Evolutionary conservation across 805 yeast species (phyloP), one percentile per base, ranked within the genome.

Genomic region (Suhomyces vadensis): DNA sequence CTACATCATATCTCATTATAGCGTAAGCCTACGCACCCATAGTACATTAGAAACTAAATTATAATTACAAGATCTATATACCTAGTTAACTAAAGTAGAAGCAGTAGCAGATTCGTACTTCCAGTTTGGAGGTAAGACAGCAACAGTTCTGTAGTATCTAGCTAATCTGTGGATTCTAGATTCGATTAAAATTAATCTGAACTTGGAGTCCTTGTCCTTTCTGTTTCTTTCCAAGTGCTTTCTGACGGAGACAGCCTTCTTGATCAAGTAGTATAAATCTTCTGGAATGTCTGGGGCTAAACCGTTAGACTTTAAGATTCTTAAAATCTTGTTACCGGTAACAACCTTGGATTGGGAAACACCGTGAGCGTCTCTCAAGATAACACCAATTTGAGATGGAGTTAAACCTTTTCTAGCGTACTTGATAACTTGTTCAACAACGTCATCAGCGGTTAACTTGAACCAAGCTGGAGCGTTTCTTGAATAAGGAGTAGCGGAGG

Each of bases 151-250:
- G 97, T 94, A 94, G 95, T 94, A 94, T 83, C 99, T 88, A 65
- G 99, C 96, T 74, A 94, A 87, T 86, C 99, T 92, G 96, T 94
- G 99, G 82, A 94, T 94, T 90, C 99, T 91, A 60, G 98, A 92
- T 83, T 94, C 99, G 77, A 94, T 91, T 78, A 94, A 86, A 94
- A 94, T 94, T 73, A 94, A 89, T 86, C 99, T 89, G 96, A 94
- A 94, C 82, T 94, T 94, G 66, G 99, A 94, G 81, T 94, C 99
- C 85, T 94, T 92, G 82, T 94, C 99, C 86, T 94, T 94, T 88
- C 99, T 91, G 97, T 94, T 94, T 81, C 95, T 88, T 82, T 94
- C 99, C 74, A 94, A 86, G 81, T 94, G 99, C 88, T 94, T 94
- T 90, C 99, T 94, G 77, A 95, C 97, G 61, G 97, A 71, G 69